Base-by-base conservation (phyloP, 768 basidiomycete genomes). In the Stropharia rugosoannulata region DNA sequence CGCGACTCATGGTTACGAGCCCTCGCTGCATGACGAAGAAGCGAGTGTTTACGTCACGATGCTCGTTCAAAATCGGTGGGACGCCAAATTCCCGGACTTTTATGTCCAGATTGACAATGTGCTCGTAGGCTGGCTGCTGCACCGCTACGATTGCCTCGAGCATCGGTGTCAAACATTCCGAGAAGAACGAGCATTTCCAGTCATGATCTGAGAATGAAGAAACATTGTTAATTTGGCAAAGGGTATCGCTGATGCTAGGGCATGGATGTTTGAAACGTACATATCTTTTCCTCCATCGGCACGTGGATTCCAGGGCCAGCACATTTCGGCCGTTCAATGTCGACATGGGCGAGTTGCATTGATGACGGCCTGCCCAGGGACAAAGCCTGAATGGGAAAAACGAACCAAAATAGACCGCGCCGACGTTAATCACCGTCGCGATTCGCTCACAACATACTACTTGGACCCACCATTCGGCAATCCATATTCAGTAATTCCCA, bases 401-500 rank as follows among this genome's bases (percentile, higher is more conserved):
- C 1, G 38, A 51, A 41, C 13, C 9, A 25, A 53, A 44, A 51
- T 12, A 46, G 40, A 39, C 16, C 36, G 18, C 27, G 47, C 29
- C 15, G 47, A 19, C 22, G 15, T 32, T n/a, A 25, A 48, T 43
- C n/a, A 25, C n/a, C n/a, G n/a, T n/a, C n/a, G n/a, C n/a, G 47
- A 42, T 35, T 27, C 46, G 39, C 13, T 46, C 40, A 37, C 49
- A 52, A 44, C 16, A 5, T 27, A 52, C 38, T 18, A 16, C 16
- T 15, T 12, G 25, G 19, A 47, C 57, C 51, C 60, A 86, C 75
- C 79, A 89, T 86, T 41, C 87, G 75, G 56, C 85, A 84, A 62
- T 90, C 88, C 68, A 89, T 71, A 65, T 85, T 84, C 51, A 89
- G 75, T 60, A 89, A 73, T 67, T 89, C 86, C 88, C 88, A 90